phyloP scores from a whole-genome alignment of 2,329 filamentous ascomycete genomes.

The Cyclaneusma minus region DNA sequence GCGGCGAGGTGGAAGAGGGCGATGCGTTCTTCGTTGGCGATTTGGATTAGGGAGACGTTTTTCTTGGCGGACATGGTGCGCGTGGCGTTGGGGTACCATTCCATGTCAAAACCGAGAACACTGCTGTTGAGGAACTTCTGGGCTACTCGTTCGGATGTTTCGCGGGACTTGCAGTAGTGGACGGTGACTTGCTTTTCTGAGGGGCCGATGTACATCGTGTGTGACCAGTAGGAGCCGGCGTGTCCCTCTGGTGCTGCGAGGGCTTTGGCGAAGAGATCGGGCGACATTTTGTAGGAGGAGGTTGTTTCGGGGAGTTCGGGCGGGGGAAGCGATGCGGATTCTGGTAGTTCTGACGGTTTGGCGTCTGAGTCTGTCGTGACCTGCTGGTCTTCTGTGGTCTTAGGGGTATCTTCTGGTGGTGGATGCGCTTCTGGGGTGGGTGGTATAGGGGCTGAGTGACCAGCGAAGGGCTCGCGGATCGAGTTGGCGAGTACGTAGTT shows the following conservation, averaged over 20 bases:
- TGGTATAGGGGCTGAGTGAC: too few species aligned
- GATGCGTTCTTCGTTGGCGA: constrained; percentile 63
- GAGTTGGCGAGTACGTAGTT: constrained; percentile 8
- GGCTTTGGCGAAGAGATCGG: constrained; percentile 30
- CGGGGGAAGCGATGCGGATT: too few species aligned
- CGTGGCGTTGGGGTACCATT: constrained; percentile 51
- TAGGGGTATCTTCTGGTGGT: too few species aligned
- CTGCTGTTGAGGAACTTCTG: constrained; percentile 52
- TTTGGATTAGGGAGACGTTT: constrained; percentile 69
- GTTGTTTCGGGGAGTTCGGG: constrained; percentile 21
- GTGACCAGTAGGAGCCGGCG: constrained; percentile 47
- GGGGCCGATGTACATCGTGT: constrained; percentile 47
- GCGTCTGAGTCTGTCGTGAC: too few species aligned
- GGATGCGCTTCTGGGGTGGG: too few species aligned
- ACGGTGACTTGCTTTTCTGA: constrained; percentile 40
- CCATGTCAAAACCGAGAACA: constrained; percentile 77
- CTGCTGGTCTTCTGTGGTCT: too few species aligned
- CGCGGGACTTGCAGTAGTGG: constrained; percentile 59
- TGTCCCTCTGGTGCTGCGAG: constrained; percentile 28
- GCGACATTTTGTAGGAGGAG: constrained; percentile 30
- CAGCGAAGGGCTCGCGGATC: too few species aligned
- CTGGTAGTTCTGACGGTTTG: too few species aligned
- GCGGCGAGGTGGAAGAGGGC: constrained; percentile 68
- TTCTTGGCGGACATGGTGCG: constrained; percentile 35
- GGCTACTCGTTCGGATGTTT: constrained; percentile 50